Conservation (phyloP, 345 rosid species). For the Triadica sebifera region DNA sequence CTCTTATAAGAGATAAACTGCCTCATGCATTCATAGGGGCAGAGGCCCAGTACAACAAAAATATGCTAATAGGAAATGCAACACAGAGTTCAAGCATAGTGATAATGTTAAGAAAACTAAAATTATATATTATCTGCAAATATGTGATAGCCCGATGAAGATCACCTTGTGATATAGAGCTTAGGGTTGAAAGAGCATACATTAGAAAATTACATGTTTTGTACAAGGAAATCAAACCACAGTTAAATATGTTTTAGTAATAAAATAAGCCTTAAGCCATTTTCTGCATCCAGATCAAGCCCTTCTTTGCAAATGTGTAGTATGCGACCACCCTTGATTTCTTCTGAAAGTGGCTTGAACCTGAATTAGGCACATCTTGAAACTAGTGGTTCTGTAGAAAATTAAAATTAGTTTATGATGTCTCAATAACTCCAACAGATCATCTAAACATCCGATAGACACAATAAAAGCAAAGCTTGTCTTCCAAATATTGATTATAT, state of each 20-base stretch:
- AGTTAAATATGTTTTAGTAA: not conserved
- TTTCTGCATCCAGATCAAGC: slow-evolving; percentile 58
- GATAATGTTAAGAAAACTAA: not conserved
- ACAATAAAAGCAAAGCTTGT: not conserved
- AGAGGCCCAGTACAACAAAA: not conserved
- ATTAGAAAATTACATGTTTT: slow-evolving; percentile 17
- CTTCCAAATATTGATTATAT: not conserved
- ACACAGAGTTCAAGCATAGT: not conserved
- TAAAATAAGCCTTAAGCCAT: slow-evolving; percentile 20
- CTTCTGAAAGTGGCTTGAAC: slow-evolving; percentile 95
- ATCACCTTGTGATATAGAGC: slow-evolving; percentile 91
- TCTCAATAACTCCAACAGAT: too few relatives aligned
- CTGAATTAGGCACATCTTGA: slow-evolving; percentile 99
- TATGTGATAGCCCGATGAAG: slow-evolving; percentile 96
- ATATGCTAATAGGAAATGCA: not conserved
- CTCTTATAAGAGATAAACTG: not conserved
- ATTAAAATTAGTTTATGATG: not conserved
- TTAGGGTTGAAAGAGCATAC: slow-evolving; percentile 83
- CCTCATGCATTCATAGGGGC: not conserved
- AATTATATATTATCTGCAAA: slow-evolving; percentile 57
- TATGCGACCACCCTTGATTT: slow-evolving; percentile 77
- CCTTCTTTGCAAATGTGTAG: slow-evolving; percentile 87
- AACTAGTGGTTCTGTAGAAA: slow-evolving; percentile 84
- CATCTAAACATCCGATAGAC: not conserved
- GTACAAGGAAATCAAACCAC: slow-evolving; percentile 13